Evolutionary conservation across 1,284 basidiomycete genomes (phyloP).

Genomic region (Waitea zeae): DNA sequence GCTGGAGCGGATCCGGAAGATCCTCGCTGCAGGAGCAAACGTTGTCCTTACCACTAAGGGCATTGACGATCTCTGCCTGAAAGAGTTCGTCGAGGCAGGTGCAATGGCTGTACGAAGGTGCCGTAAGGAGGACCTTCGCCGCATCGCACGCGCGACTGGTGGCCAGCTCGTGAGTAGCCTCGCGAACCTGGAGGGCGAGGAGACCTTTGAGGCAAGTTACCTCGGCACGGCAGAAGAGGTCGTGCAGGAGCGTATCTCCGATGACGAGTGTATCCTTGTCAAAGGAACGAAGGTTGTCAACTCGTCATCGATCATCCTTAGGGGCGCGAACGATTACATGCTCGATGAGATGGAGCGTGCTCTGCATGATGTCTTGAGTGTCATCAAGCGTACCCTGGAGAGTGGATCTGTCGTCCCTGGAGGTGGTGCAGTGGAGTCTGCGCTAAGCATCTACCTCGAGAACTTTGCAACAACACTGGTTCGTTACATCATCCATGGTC

Average conservation of each 20-base stretch:
- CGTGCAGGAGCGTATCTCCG: conserved; percentile 92
- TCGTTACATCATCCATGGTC: conserved; percentile 14
- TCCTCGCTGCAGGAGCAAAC: conserved; percentile 90
- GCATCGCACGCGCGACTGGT: conserved; percentile 95
- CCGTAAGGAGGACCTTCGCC: conserved; percentile 92
- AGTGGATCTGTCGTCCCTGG: conserved; percentile 93
- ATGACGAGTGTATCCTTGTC: conserved; percentile 94
- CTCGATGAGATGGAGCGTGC: conserved; percentile 99
- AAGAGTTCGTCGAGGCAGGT: conserved; percentile 98
- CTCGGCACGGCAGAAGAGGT: conserved; percentile 93
- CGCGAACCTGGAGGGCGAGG: conserved; percentile 95
- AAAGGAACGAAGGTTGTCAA: conserved; percentile 96
- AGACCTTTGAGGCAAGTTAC: conserved; percentile 87
- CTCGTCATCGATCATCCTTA: conserved; percentile 84
- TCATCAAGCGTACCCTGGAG: conserved; percentile 96
- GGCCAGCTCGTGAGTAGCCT: conserved; percentile 87
- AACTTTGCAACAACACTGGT: conserved; percentile 98
- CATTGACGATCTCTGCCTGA: conserved; percentile 95
- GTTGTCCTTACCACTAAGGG: conserved; percentile 97
- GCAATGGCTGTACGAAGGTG: conserved; percentile 98
- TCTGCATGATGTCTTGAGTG: conserved; percentile 86
- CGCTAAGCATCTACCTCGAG: conserved; percentile 93
- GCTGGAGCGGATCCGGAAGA: conserved; percentile 90
- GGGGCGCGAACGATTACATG: conserved; percentile 99
- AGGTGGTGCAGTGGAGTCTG: conserved; percentile 95